These are phyloP conservation scores for Inonotus hispidus DNA, from an alignment of 1,284 basidiomycete species.

Conservation along the genomic window DNA sequence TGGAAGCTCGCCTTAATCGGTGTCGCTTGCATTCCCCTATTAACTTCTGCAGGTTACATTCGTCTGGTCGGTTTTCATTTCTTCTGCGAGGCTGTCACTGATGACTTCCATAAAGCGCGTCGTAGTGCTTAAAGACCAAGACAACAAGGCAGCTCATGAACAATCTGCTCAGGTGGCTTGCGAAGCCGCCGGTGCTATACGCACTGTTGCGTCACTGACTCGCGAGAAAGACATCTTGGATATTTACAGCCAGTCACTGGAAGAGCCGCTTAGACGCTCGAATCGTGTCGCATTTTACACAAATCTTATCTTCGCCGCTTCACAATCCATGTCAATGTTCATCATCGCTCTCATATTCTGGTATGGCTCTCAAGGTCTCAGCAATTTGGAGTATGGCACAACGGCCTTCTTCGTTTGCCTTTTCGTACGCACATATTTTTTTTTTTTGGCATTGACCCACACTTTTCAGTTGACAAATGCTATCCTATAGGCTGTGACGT, in stretches of 20 bases:
- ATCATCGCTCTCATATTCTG: constrained; percentile 87
- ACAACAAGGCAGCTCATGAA: constrained; percentile 83
- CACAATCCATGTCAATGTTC: constrained; percentile 76
- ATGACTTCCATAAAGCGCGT: constrained; percentile 40
- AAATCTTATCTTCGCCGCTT: constrained; percentile 73
- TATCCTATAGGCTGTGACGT: constrained; percentile 52
- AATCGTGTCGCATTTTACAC: constrained; percentile 67
- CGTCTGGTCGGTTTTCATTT: constrained; percentile 42
- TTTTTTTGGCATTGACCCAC: not conserved
- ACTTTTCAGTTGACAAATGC: constrained; percentile 51
- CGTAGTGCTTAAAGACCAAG: constrained; percentile 82
- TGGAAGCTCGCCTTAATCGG: constrained; percentile 79
- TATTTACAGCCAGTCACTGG: constrained; percentile 71
- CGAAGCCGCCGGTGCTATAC: constrained; percentile 88
- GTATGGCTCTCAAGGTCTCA: constrained; percentile 73
- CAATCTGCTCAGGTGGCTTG: constrained; percentile 85
- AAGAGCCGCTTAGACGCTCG: constrained; percentile 63
- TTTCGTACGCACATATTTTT: constrained; percentile 48
- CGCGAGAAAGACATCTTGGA: constrained; percentile 75
- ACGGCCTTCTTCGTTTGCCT: constrained; percentile 81
- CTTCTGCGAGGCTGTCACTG: not conserved
- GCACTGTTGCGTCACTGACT: constrained; percentile 91
- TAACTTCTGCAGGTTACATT: constrained; percentile 84
- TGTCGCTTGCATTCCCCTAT: constrained; percentile 77
- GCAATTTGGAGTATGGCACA: constrained; percentile 51